phyloP scores from a whole-genome alignment of 2,329 filamentous ascomycete species.

The Phoma sp. region DNA sequence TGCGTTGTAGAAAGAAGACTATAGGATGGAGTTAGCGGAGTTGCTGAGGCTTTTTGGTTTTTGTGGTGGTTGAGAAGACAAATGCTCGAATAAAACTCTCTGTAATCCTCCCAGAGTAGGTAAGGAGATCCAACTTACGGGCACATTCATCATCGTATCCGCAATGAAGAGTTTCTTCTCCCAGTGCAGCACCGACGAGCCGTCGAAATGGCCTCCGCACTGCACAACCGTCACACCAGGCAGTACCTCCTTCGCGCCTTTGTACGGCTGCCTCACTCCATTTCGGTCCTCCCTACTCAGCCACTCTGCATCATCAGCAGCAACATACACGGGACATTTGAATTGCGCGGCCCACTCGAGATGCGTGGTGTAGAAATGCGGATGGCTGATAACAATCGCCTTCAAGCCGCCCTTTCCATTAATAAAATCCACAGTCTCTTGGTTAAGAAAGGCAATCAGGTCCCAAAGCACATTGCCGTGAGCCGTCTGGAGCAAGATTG shows the following conservation, averaged over 20 bases:
- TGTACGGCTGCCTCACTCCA: slow-evolving; percentile 55
- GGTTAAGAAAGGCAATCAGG: slow-evolving; percentile 72
- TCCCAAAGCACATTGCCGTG: slow-evolving; percentile 81
- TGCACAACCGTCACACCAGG: slow-evolving; percentile 68
- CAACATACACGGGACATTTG: slow-evolving; percentile 71
- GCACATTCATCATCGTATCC: slow-evolving; percentile 76
- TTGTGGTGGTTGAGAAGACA: background rate
- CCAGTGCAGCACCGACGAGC: slow-evolving; percentile 71
- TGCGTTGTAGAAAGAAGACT: slow-evolving; percentile 47
- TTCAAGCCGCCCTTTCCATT: slow-evolving; percentile 67
- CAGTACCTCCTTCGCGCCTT: slow-evolving; percentile 47
- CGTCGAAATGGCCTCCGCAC: slow-evolving; percentile 80
- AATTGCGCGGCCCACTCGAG: slow-evolving; percentile 75
- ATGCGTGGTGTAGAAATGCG: slow-evolving; percentile 82
- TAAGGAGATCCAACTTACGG: slow-evolving; percentile 48
- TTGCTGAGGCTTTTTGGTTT: background rate
- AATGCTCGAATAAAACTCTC: too few relatives aligned
- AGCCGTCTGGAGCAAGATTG: slow-evolving; percentile 69
- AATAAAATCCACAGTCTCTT: slow-evolving; percentile 65
- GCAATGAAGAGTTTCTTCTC: slow-evolving; percentile 67
- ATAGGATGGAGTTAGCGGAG: background rate
- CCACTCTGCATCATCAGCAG: slow-evolving; percentile 71
- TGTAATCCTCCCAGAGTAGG: too few relatives aligned
- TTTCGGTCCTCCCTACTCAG: slow-evolving; percentile 55
- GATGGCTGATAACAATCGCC: slow-evolving; percentile 78